Conservation (phyloP, 768 basidiomycete genomes). For the Termitomyces sp. region DNA sequence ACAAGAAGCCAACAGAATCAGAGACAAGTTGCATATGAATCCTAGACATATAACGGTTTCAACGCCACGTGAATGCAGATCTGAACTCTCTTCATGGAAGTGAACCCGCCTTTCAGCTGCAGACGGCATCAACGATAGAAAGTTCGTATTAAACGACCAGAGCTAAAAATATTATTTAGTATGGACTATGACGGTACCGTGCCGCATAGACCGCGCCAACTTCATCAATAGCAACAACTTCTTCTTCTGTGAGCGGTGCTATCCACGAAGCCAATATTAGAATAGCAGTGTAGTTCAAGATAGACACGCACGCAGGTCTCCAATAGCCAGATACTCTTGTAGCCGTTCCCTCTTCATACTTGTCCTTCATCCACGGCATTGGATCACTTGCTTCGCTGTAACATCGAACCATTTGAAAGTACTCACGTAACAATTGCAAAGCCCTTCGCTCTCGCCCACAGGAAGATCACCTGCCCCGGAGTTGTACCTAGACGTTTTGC, state of each 20-base stretch:
- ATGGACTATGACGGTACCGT: background rate
- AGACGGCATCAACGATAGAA: too few relatives aligned
- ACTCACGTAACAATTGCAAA: constrained; percentile 63
- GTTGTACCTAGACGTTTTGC: constrained; percentile 51
- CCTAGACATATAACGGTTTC: too few relatives aligned
- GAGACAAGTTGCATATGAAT: too few relatives aligned
- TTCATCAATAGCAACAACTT: constrained; percentile 58
- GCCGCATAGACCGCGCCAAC: constrained; percentile 35
- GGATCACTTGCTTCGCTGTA: background rate
- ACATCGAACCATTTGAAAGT: background rate
- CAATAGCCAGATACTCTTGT: constrained; percentile 61
- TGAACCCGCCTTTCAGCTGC: too few relatives aligned
- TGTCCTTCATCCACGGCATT: constrained; percentile 34
- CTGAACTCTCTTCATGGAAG: too few relatives aligned
- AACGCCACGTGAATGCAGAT: too few relatives aligned
- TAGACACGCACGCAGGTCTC: constrained; percentile 38
- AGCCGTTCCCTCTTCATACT: constrained; percentile 56
- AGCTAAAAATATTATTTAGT: background rate
- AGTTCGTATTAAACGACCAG: background rate
- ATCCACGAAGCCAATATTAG: background rate
- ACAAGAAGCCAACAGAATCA: too few relatives aligned
- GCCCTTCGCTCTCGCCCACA: constrained; percentile 67
- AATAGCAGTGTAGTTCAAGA: background rate
- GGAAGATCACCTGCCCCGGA: constrained; percentile 60
- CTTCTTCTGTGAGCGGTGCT: constrained; percentile 52